Evolutionary conservation across 2,329 filamentous ascomycete genomes (phyloP).

Genomic region (Cytospora schulzeri): DNA sequence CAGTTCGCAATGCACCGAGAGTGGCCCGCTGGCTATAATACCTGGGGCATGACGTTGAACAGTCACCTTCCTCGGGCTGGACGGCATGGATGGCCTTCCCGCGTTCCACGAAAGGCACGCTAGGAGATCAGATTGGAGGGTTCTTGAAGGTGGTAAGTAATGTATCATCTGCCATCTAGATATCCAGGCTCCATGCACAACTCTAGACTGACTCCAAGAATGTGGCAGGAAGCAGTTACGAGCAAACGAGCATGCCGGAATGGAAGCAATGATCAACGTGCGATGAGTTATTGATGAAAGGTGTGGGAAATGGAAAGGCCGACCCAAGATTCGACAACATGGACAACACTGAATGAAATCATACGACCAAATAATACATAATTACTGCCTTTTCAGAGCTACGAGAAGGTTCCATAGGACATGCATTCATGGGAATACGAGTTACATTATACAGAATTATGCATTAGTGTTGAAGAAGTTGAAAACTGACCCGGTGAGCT

Average conservation of each 20-base stretch:
- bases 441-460: too few species aligned
- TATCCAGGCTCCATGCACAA: not conserved
- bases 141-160: not conserved
- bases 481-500: too few species aligned
- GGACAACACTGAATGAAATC: too few species aligned
- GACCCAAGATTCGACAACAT: constrained; percentile 36
- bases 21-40: not conserved
- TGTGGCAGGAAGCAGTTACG: not conserved
- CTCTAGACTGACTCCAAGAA: not conserved
- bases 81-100: not conserved
- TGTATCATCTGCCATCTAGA: not conserved
- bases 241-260: not conserved
- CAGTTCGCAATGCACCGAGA: not conserved
- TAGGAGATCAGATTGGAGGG: not conserved
- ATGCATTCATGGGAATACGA: too few species aligned
- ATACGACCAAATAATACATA: too few species aligned
- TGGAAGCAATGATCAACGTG: not conserved
- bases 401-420: too few species aligned
- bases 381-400: too few species aligned
- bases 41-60: not conserved
- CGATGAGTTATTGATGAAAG: too few species aligned
- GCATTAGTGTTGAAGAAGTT: too few species aligned
- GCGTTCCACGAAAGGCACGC: not conserved
- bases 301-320: too few species aligned
- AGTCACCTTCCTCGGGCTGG: not conserved